Evolutionary conservation across 2,329 filamentous ascomycete species (phyloP), one percentile per base, ranked within the genome.

Genomic region (Calonectria hongkongensis): DNA sequence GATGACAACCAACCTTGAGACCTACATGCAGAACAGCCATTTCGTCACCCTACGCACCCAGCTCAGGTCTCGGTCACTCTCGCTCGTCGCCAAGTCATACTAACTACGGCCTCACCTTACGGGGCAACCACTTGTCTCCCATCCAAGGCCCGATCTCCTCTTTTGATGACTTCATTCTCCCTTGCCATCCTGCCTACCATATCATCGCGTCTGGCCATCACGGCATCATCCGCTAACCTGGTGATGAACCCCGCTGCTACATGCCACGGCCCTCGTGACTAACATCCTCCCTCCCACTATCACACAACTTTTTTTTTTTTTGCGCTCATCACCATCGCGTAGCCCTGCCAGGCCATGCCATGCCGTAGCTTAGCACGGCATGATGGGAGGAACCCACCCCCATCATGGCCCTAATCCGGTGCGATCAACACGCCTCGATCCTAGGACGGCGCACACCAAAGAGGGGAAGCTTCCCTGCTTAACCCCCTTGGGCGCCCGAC

Each of bases 191-290:
- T 66, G 73, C 63, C 75, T 50, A 39, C 39, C 48, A 39, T 64
- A n/a, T 21, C 12, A n/a, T 21, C 12, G 41, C 36, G 28, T 45
- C 58, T 63, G 58, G 39, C 58, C 58, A 63, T 41, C 13, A 12
- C 58, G 58, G 41, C 41, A 47, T 47, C 41, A 15, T 56, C 60
- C 43, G 64, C 74, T 62, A 72, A 76, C 69, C 72, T 28, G 74
- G 75, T 50, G 71, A 65, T 54, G 33, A 66, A 72, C 77, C 77
- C 75, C 77, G 77, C 77, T 79, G 41, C 41, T 28, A 63, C 39
- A 65, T 51, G 51, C 30, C 47, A 66, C 66, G 66, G 75, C 25
- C 78, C 78, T 76, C 75, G 78, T 79, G 78, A 79, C 76, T 63
- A 51, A 62, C 68, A 73, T 71, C 54, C 70, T 74, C 72, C 74